phyloP scores from a whole-genome alignment of 768 basidiomycete species.

The Punctularia strigosozonata region DNA sequence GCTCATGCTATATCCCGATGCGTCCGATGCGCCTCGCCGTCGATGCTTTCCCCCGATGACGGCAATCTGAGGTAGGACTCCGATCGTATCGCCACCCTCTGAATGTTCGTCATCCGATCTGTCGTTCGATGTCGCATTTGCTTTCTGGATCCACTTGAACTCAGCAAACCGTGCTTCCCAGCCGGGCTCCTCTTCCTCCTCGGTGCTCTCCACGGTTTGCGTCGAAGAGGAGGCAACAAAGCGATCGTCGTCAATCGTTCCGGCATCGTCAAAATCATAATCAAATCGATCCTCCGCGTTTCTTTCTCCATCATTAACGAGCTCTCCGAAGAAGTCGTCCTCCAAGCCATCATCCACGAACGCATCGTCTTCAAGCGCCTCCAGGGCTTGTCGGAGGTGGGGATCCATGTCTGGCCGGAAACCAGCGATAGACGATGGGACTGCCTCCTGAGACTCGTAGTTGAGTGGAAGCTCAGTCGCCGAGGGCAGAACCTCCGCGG shows the following conservation, averaged over 20 bases:
- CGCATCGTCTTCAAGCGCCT: constrained; percentile 92
- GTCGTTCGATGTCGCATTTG: constrained; percentile 11
- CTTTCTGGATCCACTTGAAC: constrained; percentile 51
- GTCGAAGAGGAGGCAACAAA: too few species aligned
- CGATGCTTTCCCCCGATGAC: constrained; percentile 71
- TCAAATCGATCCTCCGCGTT: constrained; percentile 45
- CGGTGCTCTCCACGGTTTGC: constrained; percentile 15
- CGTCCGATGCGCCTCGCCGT: constrained; percentile 67
- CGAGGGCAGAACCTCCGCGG: constrained; percentile 64
- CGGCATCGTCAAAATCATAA: constrained; percentile 58
- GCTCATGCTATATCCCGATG: constrained; percentile 95
- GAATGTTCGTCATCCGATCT: constrained; percentile 37
- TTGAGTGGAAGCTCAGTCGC: constrained; percentile 60
- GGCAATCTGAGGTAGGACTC: constrained; percentile 61
- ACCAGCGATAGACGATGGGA: constrained; percentile 77
- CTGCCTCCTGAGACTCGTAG: constrained; percentile 63
- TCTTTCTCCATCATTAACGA: constrained; percentile 64
- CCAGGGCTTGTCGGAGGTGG: constrained; percentile 82
- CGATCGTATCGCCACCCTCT: constrained; percentile 75
- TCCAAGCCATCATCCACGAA: constrained; percentile 72
- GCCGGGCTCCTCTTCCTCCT: constrained; percentile 24
- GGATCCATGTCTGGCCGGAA: constrained; percentile 96
- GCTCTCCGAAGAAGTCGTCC: constrained; percentile 67
- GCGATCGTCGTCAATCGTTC: constrained; percentile 18
- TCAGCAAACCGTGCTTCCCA: constrained; percentile 78